Base-by-base conservation (phyloP, 2,329 filamentous ascomycete species). In the Aureobasidium sp. region DNA sequence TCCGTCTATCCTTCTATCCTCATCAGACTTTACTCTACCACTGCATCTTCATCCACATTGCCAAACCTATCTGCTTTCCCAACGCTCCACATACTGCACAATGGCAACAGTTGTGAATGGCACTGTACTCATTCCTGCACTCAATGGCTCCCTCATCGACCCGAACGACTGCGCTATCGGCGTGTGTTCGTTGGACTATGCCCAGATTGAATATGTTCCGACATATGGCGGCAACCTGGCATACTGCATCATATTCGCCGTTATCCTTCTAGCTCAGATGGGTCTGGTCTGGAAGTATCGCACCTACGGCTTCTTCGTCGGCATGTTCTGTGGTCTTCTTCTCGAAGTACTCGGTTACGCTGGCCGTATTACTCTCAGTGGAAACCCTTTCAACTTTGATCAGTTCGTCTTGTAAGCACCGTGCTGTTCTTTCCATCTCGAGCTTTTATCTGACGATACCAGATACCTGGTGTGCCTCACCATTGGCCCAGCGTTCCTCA, bases 301-400 rank as follows among this genome's bases (percentile, higher is more conserved):
- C 61, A 82, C 83, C 65, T 85, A 80, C 79, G 82, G 81, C 5
- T 83, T 80, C 68, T 76, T 79, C 72, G 69, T 79, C 34, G 81
- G 78, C 0, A 73, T 84, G 63, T 67, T 71, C 9, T 64, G 78
- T 3, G 82, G 81, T 9, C 75, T 79, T 8, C 63, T 79, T 3
- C 76, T 81, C 48, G 82, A 84, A 67, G 70, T 78, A 32, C 69
- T 83, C 1, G 84, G 84, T 9, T 86, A 86, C 67, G 73, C 76
- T 13, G 83, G 81, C 2, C 77, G 83, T 27, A 68, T 86, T 36
- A 70, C 81, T 65, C 75, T 85, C 70, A 72, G 81, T 69, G 66
- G 75, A 55, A 81, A 85, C 65, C 80, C 81, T 0, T 85, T 80
- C 72, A 70, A 73, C 41, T 65, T 71, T 3, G 65, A 73, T 21